Evolutionary conservation across 768 basidiomycete genomes (phyloP).

Genomic region (Lactarius indigo): DNA sequence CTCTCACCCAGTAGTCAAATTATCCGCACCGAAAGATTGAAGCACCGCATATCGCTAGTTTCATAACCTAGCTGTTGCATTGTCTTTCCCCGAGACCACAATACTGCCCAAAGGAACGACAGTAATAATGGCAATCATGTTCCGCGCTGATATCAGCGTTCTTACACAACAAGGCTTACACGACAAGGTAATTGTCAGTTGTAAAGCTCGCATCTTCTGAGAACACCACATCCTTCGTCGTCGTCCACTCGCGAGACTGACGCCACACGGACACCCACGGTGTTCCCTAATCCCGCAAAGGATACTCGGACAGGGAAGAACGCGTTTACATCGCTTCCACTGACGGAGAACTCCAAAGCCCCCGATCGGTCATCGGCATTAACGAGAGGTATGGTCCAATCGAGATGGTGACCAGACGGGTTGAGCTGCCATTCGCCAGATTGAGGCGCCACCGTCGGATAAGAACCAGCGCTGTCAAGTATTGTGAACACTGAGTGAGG

Average conservation of each 20-base stretch:
- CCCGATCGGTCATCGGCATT: constrained; percentile 65
- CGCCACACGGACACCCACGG: constrained; percentile 71
- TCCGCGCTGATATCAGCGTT: neutral
- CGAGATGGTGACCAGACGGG: constrained; percentile 71
- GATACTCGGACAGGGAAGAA: constrained; percentile 92
- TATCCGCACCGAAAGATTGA: neutral
- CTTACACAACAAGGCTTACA: constrained; percentile 23
- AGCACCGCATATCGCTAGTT: neutral
- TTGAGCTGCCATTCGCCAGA: constrained; percentile 82
- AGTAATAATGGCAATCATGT: constrained; percentile 2
- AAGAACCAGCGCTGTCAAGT: constrained; percentile 63
- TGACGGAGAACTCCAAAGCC: constrained; percentile 86
- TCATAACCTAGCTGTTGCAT: neutral
- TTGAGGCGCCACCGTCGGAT: constrained; percentile 77
- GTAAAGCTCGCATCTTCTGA: constrained; percentile 49
- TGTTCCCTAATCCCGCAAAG: constrained; percentile 77
- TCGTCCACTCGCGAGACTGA: constrained; percentile 52
- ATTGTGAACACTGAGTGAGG: neutral
- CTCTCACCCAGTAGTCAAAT: neutral
- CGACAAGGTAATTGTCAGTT: constrained; percentile 50
- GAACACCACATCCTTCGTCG: constrained; percentile 48
- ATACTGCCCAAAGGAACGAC: neutral
- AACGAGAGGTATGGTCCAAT: constrained; percentile 79
- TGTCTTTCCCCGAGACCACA: neutral
- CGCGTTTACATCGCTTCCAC: constrained; percentile 73